Evolutionary conservation across 2,329 filamentous ascomycete genomes (phyloP).

Genomic region (Botrytis medusae): DNA sequence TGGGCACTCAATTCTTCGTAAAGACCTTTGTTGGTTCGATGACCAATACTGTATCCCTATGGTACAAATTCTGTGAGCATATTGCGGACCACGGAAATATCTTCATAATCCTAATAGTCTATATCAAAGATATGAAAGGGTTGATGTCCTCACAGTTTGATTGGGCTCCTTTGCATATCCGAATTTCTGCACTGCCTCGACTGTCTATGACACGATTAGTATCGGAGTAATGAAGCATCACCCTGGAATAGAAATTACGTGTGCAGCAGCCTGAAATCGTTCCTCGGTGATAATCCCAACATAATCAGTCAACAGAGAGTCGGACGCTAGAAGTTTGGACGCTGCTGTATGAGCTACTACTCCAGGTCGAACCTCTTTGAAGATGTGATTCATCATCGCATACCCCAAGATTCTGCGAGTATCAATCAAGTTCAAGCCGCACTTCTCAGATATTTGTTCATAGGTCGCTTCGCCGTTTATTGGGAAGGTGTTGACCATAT

Average conservation of each 20-base stretch:
- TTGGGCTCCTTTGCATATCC: slow-evolving; percentile 13
- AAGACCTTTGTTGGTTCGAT: slow-evolving; percentile 11
- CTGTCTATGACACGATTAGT: background rate
- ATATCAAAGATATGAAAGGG: background rate
- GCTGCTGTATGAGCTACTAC: slow-evolving; percentile 56
- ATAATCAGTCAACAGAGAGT: slow-evolving; percentile 52
- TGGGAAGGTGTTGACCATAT: slow-evolving; percentile 8
- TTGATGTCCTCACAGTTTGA: slow-evolving; percentile 2
- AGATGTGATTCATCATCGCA: slow-evolving; percentile 58
- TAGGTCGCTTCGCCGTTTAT: slow-evolving; percentile 43
- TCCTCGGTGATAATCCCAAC: slow-evolving; percentile 57
- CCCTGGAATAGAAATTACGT: background rate
- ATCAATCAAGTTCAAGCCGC: slow-evolving; percentile 50
- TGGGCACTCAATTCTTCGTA: slow-evolving; percentile 9
- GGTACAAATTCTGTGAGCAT: background rate
- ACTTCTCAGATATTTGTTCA: slow-evolving; percentile 47
- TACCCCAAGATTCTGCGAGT: slow-evolving; percentile 54
- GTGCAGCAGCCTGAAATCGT: slow-evolving; percentile 26
- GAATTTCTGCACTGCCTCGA: slow-evolving; percentile 1
- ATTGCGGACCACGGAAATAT: background rate
- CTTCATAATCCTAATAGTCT: too few species aligned
- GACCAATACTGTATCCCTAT: slow-evolving; percentile 14
- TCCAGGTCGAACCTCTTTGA: slow-evolving; percentile 52
- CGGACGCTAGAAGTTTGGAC: slow-evolving; percentile 52
- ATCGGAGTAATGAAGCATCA: background rate